Evolutionary conservation across 352 stramenopile species (phyloP), one percentile per base, ranked within the genome.

Genomic region (Globisporangium paroecandrum): DNA sequence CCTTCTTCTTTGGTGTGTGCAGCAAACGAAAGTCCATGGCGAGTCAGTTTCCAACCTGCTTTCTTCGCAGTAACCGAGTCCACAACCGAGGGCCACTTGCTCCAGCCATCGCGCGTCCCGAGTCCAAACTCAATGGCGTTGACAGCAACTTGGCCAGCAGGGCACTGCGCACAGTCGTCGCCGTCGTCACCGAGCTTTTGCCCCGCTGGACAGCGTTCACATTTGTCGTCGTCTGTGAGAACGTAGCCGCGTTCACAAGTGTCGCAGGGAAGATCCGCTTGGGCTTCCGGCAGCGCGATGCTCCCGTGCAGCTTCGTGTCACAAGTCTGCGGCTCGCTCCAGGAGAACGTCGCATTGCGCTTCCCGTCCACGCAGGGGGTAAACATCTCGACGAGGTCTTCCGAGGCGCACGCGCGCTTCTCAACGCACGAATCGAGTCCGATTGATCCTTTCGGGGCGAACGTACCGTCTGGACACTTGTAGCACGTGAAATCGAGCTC

Each of bases 401-500:
- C 82, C 1, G 74, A 66, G 2, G 81, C 73, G 47, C 87, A 95
- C n/a, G 82, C 58, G 18, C 84, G 83, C 34, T 79, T 81, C 46
- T 80, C 72, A 0, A 93, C 80, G 58, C 87, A 95, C 0, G 87
- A 83, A 0, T 80, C 81, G 32, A 84, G 65, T 1, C 85, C 85
- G 59, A 95, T 90, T 5, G 87, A 95, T 15, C 87, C 87, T 46
- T 91, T 89, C 0, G 83, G 82, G 2, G 87, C 70, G 51, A 81
- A 89, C 1, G 78, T 91, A 55, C 85, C 81, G 4, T 68, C 59
- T 9, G 85, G 87, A 66, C 87, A 95, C 36, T 76, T 49, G 56
- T 91, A 89, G 67, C 87, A 95, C 32, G 69, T 84, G 55, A 93
- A 95, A 54, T 91, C 87, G 12, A 93, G 70, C 58, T 91, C 83